Evolutionary conservation across 2,329 filamentous ascomycete species (phyloP).

Genomic region (Tolypocladium guangdongense): DNA sequence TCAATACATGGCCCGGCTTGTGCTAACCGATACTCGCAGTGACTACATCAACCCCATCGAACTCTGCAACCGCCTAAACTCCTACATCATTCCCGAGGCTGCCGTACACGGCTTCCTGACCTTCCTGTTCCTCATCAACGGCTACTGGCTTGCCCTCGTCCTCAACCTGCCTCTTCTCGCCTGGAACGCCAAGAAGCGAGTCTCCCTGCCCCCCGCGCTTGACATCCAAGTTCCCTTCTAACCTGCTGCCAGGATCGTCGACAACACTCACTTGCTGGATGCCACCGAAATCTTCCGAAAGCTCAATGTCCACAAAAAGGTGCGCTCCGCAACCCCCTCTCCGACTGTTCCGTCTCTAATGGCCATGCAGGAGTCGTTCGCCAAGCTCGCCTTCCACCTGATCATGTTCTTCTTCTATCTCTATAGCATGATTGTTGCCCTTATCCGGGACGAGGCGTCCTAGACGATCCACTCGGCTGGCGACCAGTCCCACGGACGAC

Average conservation of each 20-base stretch:
- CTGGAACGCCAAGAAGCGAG: constrained; percentile 97
- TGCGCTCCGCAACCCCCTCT: constrained; percentile 22
- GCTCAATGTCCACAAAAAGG: constrained; percentile 98
- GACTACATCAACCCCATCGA: constrained; percentile 99
- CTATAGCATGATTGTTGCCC: constrained; percentile 94
- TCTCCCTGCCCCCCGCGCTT: constrained; percentile 10
- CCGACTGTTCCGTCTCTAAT: constrained; percentile 9
- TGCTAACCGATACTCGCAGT: constrained; percentile 33
- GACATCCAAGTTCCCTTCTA: neutral
- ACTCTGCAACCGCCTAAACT: constrained; percentile 99
- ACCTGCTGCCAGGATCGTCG: constrained; percentile 60
- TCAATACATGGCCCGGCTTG: neutral
- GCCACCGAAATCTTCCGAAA: constrained; percentile 99
- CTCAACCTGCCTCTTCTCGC: constrained; percentile 85
- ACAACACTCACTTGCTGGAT: constrained; percentile 93
- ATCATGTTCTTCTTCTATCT: constrained; percentile 99
- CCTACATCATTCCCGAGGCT: constrained; percentile 97
- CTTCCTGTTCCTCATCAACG: constrained; percentile 93
- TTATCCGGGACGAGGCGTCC: constrained; percentile 89
- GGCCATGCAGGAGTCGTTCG: constrained; percentile 74
- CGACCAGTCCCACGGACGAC: neutral
- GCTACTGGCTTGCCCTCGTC: constrained; percentile 90
- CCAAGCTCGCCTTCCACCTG: constrained; percentile 97
- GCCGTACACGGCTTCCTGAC: constrained; percentile 95
- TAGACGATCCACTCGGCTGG: constrained; percentile 27